Base-by-base conservation (phyloP, 768 basidiomycete genomes). In the Xerocomellus dryophilus region DNA sequence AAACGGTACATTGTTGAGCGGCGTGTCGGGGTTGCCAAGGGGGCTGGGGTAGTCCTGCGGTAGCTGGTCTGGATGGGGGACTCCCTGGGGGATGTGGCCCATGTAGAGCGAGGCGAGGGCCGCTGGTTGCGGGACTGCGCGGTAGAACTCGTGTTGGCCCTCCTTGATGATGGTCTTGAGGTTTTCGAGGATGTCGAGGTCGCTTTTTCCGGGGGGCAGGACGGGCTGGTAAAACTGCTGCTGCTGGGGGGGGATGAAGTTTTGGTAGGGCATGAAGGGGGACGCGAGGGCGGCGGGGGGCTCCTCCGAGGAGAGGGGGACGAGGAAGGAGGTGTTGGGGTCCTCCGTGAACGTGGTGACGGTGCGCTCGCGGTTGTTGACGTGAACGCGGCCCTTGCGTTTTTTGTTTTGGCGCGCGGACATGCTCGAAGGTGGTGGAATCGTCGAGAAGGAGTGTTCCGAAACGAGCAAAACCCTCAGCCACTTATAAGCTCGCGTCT, bases 161-260 rank as follows among this genome's bases (percentile, higher is more conserved):
- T 75, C 77, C 64, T 83, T 85, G 70, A 91, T 90, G 51, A 80
- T 73, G 21, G 81, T 73, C 68, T 91, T 90, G 68, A 91, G 82
- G 51, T 82, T 82, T 71, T 90, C 82, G 54, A 91, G 78, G 31
- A 84, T 78, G 66, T 89, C 85, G 57, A 90, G 78, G 71, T 90
- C 23, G 23, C 5, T 23, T 23, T 23, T 23, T 23, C 23, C 23
- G 23, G 23, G 23, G 23, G 23, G 23, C 23, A 23, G 23, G 23
- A 23, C 5, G 23, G 23, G 23, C 23, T 23, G 5, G 23, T 2
- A 23, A 5, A 23, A 23, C 23, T 23, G 23, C 23, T 23, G 5
- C 23, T 23, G 23, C 23, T 23, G 23, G 5, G 23, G 23, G 23
- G 23, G 5, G 5, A 23, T n/a, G n/a, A n/a, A n/a, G n/a, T n/a